Conservation (phyloP, 1,139 yeast species). For the Yamadazyma dushanensis region DNA sequence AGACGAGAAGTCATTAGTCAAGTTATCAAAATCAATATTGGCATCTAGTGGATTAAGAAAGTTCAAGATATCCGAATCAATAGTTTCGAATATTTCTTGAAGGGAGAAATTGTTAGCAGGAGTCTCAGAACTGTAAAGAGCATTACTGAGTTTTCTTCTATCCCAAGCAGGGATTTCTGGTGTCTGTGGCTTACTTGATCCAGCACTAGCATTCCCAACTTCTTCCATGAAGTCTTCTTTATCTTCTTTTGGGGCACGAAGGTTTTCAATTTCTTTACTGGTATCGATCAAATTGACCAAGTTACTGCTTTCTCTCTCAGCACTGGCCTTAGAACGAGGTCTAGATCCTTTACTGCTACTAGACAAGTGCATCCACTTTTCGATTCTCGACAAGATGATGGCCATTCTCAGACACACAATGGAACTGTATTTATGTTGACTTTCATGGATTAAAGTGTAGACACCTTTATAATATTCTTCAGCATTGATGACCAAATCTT, state of each 20-base stretch:
- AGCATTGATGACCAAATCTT: conserved; percentile 31
- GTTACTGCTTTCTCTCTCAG: conserved; percentile 14
- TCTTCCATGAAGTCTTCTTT: conserved; percentile 1
- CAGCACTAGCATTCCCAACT: neutral
- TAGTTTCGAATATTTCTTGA: conserved; percentile 33
- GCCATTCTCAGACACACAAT: conserved; percentile 45
- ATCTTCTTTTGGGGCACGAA: conserved; percentile 32
- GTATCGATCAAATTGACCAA: conserved; percentile 45
- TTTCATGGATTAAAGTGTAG: conserved; percentile 21
- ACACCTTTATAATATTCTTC: conserved; percentile 37
- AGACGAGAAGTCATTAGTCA: conserved; percentile 5
- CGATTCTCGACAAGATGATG: conserved; percentile 41
- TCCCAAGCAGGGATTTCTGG: conserved; percentile 1
- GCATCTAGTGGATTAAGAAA: conserved; percentile 31
- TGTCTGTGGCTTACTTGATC: conserved; percentile 1
- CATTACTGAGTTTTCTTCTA: conserved; percentile 1
- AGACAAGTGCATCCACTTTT: conserved; percentile 50
- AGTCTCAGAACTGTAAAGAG: conserved; percentile 6
- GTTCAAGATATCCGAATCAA: conserved; percentile 30
- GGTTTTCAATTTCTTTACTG: conserved; percentile 49
- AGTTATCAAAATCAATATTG: conserved; percentile 19
- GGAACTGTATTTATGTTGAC: conserved; percentile 27
- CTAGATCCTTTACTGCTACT: conserved; percentile 15
- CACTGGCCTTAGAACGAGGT: conserved; percentile 5
- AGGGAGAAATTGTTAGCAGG: conserved; percentile 17